phyloP scores from a whole-genome alignment of 768 basidiomycete genomes.

The Epithele typhae region DNA sequence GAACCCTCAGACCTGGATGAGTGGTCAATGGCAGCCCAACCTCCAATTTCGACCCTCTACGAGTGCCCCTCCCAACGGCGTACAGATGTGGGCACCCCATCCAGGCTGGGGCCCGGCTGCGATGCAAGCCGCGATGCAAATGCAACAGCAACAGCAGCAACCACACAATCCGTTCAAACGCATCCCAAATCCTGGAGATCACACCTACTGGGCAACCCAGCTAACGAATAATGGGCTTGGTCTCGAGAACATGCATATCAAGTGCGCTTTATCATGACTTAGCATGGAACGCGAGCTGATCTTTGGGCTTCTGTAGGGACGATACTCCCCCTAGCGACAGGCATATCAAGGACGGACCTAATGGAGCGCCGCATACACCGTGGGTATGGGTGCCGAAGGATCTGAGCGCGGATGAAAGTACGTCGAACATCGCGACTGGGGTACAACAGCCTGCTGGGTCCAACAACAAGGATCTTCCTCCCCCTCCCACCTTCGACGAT shows the following conservation, averaged over 20 bases:
- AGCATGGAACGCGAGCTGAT: neutral
- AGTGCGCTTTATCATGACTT: slow-evolving; percentile 41
- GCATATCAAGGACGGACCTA: slow-evolving; percentile 16
- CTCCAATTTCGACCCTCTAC: slow-evolving; percentile 18
- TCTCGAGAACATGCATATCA: slow-evolving; percentile 59
- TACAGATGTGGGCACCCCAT: slow-evolving; percentile 23
- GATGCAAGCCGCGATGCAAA: slow-evolving; percentile 26
- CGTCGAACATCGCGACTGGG: neutral
- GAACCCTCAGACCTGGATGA: slow-evolving; percentile 40
- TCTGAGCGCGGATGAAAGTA: slow-evolving; percentile 13
- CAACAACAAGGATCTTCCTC: slow-evolving; percentile 1
- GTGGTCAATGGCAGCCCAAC: slow-evolving; percentile 37
- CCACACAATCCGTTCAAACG: slow-evolving; percentile 63
- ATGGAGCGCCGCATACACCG: slow-evolving; percentile 49
- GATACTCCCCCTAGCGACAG: slow-evolving; percentile 11
- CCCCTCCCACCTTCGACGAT: neutral
- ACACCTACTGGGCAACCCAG: slow-evolving; percentile 58
- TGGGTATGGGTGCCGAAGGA: slow-evolving; percentile 61
- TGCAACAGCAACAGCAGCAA: too few relatives aligned
- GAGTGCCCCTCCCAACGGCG: slow-evolving; percentile 4
- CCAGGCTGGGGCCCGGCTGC: slow-evolving; percentile 23
- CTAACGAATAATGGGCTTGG: slow-evolving; percentile 62
- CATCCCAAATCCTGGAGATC: slow-evolving; percentile 52
- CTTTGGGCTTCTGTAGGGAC: slow-evolving; percentile 4
- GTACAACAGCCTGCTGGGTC: too few relatives aligned